phyloP scores from a whole-genome alignment of 805 yeast genomes.

The Wickerhamiella nectarea region DNA sequence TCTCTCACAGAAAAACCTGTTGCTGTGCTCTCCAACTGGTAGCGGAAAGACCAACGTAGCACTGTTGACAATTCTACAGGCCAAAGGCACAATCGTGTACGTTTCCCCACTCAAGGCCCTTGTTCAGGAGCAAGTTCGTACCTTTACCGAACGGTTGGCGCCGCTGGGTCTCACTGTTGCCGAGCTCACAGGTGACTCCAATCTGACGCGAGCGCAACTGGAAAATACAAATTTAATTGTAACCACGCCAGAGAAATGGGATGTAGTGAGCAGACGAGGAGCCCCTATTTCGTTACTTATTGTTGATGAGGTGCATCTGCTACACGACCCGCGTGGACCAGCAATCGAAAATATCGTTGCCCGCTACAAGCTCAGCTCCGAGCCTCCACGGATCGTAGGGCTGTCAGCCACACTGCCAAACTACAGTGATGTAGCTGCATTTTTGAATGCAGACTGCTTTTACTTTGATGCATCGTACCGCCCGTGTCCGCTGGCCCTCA shows the following conservation, averaged over 20 bases:
- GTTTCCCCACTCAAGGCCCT: constrained; percentile 90
- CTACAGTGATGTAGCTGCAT: constrained; percentile 71
- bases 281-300: constrained; percentile 57
- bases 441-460: constrained; percentile 54
- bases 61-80: constrained; percentile 60
- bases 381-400: constrained; percentile 48
- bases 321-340: constrained; percentile 93
- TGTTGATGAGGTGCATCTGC: constrained; percentile 82
- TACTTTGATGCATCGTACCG: constrained; percentile 73
- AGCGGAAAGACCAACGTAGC: constrained; percentile 98
- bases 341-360: constrained; percentile 81
- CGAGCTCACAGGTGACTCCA: constrained; percentile 85
- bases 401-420: constrained; percentile 89
- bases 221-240: constrained; percentile 68
- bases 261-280: constrained; percentile 76
- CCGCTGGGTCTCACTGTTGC: constrained; percentile 58
- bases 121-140: constrained; percentile 88
- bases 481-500: constrained; percentile 87
- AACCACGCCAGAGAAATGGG: constrained; percentile 97
- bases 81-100: constrained; percentile 65
- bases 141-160: constrained; percentile 55
- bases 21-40: constrained; percentile 96
- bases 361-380: constrained; percentile 40
- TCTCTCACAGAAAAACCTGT: constrained; percentile 49
- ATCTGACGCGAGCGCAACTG: constrained; percentile 61